phyloP scores from a whole-genome alignment of 208 protist genomes.

The Herpetomonas samuelpessoai region DNA sequence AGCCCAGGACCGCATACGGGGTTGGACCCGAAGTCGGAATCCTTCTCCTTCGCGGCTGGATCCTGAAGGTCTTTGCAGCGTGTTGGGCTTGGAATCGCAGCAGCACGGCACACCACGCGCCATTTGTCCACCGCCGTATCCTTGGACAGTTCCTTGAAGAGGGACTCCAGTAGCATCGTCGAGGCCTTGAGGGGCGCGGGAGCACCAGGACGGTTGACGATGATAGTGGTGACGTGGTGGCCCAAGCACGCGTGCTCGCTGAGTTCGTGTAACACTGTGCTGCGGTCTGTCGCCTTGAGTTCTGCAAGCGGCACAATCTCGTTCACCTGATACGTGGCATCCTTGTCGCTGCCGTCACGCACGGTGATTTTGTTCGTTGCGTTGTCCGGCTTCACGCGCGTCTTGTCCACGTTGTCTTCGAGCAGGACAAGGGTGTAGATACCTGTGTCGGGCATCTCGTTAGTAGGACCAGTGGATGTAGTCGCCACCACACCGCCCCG shows the following conservation, averaged over 20 bases:
- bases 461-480: too few species aligned
- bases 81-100: constrained; percentile 24
- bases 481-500: too few species aligned
- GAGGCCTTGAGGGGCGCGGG: constrained; percentile 8
- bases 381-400: constrained; percentile 24
- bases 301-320: constrained; percentile 3
- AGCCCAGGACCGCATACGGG: constrained; percentile 57
- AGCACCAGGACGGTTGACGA: constrained; percentile 15
- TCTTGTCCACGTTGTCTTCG: constrained; percentile 17
- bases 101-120: constrained; percentile 26
- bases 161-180: constrained; percentile 18
- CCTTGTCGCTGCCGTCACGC: constrained; percentile 10
- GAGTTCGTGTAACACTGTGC: constrained; percentile 14
- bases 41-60: constrained; percentile 15
- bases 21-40: constrained; percentile 48
- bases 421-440: constrained; percentile 12
- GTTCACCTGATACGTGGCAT: constrained; percentile 4
- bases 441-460: not conserved
- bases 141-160: constrained; percentile 16
- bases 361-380: constrained; percentile 21
- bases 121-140: constrained; percentile 23
- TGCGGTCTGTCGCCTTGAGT: constrained; percentile 1
- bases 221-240: constrained; percentile 28
- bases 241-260: constrained; percentile 20
- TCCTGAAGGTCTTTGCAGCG: constrained; percentile 42